phyloP scores from a whole-genome alignment of 1,284 basidiomycete genomes.

The Peniophora sp. region DNA sequence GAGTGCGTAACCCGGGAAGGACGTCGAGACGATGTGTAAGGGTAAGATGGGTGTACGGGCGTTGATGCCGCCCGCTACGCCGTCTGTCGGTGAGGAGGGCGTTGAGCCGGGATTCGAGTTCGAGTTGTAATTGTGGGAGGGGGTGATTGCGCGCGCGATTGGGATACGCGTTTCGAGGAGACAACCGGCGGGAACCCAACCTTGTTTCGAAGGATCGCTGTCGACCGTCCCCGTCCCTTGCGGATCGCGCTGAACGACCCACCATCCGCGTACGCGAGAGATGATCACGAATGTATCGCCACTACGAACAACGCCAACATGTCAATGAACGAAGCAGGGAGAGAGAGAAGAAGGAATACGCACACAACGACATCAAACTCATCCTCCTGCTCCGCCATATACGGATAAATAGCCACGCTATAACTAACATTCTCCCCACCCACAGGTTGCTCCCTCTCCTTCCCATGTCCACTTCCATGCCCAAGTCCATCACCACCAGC shows the following conservation, averaged over 20 bases:
- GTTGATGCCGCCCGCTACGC: slow-evolving; percentile 2
- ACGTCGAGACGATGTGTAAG: slow-evolving; percentile 83
- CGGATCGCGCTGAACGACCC: slow-evolving; percentile 94
- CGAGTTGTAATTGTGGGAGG: slow-evolving; percentile 35
- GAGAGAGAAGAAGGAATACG: slow-evolving; percentile 30
- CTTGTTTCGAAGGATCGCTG: slow-evolving; percentile 67
- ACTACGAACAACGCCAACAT: too few species aligned
- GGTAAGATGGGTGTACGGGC: slow-evolving; percentile 75
- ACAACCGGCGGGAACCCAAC: slow-evolving; percentile 90
- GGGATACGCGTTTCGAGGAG: slow-evolving; percentile 87
- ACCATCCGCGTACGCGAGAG: slow-evolving; percentile 94
- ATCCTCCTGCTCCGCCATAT: slow-evolving; percentile 94
- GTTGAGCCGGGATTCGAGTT: slow-evolving; percentile 28
- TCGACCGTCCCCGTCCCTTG: slow-evolving; percentile 77
- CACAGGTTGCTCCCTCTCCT: too few species aligned
- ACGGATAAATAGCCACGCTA: slow-evolving; percentile 89
- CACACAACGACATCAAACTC: slow-evolving; percentile 97
- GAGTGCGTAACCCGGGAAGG: slow-evolving; percentile 88
- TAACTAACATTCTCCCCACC: slow-evolving; percentile 27
- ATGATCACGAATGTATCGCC: slow-evolving; percentile 91
- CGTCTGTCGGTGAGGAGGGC: slow-evolving; percentile 24
- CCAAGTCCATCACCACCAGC: too few species aligned
- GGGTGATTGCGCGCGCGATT: slow-evolving; percentile 67
- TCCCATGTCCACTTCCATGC: too few species aligned
- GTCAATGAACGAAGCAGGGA: too few species aligned